These are phyloP conservation scores for Xylariomycetidae sp. DNA, from an alignment of 2,329 filamentous ascomycete species.

Conservation along the genomic window DNA sequence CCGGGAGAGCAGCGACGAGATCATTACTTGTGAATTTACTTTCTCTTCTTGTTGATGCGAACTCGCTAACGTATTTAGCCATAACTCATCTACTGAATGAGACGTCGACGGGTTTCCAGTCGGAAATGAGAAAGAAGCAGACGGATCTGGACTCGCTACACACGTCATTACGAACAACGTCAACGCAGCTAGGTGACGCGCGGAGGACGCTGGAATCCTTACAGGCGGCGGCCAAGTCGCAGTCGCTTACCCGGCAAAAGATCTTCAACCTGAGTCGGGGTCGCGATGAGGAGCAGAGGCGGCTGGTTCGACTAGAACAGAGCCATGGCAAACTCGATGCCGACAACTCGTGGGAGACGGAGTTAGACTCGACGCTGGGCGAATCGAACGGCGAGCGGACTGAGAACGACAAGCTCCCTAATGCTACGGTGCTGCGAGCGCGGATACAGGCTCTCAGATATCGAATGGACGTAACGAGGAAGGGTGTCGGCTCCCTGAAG, in stretches of 20 bases:
- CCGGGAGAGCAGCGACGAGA: slow-evolving; percentile 72
- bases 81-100: slow-evolving; percentile 79
- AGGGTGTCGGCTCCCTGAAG: slow-evolving; percentile 66
- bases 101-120: slow-evolving; percentile 73
- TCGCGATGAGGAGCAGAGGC: slow-evolving; percentile 63
- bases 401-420: slow-evolving; percentile 47
- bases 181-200: slow-evolving; percentile 72
- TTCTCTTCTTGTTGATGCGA: not conserved
- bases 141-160: slow-evolving; percentile 78
- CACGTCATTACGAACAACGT: slow-evolving; percentile 72
- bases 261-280: slow-evolving; percentile 74
- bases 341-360: slow-evolving; percentile 49
- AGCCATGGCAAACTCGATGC: slow-evolving; percentile 38
- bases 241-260: slow-evolving; percentile 64
- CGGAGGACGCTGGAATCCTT: slow-evolving; percentile 69
- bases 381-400: slow-evolving; percentile 30
- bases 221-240: slow-evolving; percentile 59
- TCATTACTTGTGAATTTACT: slow-evolving; percentile 65
- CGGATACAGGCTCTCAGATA: slow-evolving; percentile 65
- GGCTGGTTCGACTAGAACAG: slow-evolving; percentile 43
- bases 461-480: slow-evolving; percentile 63
- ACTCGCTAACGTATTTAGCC: slow-evolving; percentile 46
- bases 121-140: slow-evolving; percentile 80
- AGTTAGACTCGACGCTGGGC: slow-evolving; percentile 37
- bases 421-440: slow-evolving; percentile 57